These are phyloP conservation scores for Neospora caninum DNA, from an alignment of 169 alveolate genomes.

Conservation along the genomic window DNA sequence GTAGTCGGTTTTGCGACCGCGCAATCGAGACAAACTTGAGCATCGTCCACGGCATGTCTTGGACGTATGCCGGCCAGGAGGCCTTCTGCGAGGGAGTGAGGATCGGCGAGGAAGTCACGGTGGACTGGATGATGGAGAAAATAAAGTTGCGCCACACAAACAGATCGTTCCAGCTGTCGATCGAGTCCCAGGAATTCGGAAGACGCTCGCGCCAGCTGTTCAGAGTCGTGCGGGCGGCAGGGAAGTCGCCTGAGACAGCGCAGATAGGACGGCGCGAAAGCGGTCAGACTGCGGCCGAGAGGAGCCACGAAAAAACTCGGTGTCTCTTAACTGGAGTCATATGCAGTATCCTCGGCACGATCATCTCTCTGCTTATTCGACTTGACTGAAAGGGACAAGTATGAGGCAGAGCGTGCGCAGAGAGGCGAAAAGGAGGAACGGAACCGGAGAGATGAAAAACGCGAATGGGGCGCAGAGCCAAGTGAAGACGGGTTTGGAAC, in stretches of 20 bases:
- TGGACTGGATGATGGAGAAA: conserved; percentile 44
- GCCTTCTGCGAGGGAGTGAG: conserved; percentile 63
- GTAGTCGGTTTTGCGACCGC: conserved; percentile 70
- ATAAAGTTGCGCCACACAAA: conserved; percentile 71
- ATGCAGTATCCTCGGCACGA: not conserved
- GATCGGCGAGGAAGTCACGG: conserved; percentile 53
- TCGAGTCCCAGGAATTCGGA: conserved; percentile 75
- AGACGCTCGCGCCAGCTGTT: conserved; percentile 75
- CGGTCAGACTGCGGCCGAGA: not conserved
- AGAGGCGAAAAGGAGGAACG: no score
- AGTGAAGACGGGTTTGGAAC: no score
- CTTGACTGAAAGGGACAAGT: no score
- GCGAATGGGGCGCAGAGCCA: no score
- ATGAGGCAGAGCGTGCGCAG: no score
- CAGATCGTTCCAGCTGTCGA: conserved; percentile 76
- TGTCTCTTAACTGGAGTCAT: not conserved
- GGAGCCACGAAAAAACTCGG: not conserved
- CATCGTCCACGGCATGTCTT: conserved; percentile 79
- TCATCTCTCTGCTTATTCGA: no score
- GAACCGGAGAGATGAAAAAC: no score
- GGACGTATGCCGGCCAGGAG: conserved; percentile 70
- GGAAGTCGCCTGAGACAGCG: conserved; percentile 22
- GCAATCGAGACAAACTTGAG: conserved; percentile 74
- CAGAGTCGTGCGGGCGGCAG: conserved; percentile 56
- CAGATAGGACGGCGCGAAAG: not conserved